These are phyloP conservation scores for Lasiodiplodia theobromae DNA, from an alignment of 2,329 filamentous ascomycete species.

Conservation along the genomic window DNA sequence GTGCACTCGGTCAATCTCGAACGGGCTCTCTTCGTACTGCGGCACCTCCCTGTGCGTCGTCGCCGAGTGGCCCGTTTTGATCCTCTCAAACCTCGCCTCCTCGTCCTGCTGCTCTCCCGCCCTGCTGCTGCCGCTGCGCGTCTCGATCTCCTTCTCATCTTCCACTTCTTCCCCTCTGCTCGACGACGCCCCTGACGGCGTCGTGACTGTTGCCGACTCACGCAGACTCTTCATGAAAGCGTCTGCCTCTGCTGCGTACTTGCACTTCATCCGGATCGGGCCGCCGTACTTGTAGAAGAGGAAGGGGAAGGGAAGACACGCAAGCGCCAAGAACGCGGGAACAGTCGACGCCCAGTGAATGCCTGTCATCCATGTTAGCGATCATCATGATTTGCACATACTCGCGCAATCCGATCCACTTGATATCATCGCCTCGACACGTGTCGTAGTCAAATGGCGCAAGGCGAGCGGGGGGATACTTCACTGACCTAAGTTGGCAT, in stretches of 20 bases:
- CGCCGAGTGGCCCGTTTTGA: slow-evolving; percentile 47
- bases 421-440: not conserved
- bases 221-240: slow-evolving; percentile 62
- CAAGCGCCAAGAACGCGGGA: slow-evolving; percentile 75
- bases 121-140: slow-evolving; percentile 23
- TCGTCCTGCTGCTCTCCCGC: slow-evolving; percentile 33
- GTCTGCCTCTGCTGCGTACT: slow-evolving; percentile 72
- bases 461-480: not conserved
- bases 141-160: slow-evolving; percentile 32
- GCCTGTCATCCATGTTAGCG: not conserved
- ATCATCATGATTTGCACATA: slow-evolving; percentile 48
- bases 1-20: slow-evolving; percentile 57
- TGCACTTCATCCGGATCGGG: slow-evolving; percentile 69
- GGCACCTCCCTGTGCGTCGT: slow-evolving; percentile 34
- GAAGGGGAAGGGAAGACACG: slow-evolving; percentile 76
- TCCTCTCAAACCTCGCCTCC: slow-evolving; percentile 44
- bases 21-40: slow-evolving; percentile 53
- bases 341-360: slow-evolving; percentile 79
- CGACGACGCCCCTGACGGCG: slow-evolving; percentile 17
- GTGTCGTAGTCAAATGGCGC: too few species aligned
- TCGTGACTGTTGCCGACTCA: slow-evolving; percentile 36
- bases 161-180: slow-evolving; percentile 42
- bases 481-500: slow-evolving; percentile 41
- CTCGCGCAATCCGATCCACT: slow-evolving; percentile 20
- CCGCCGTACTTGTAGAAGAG: slow-evolving; percentile 77